A percentile compares a stretch with the other conserved stretches of the same genome.
Conservation (phyloP, 2,329 filamentous ascomycete species). For the Dactylonectria macrodidyma region DNA sequence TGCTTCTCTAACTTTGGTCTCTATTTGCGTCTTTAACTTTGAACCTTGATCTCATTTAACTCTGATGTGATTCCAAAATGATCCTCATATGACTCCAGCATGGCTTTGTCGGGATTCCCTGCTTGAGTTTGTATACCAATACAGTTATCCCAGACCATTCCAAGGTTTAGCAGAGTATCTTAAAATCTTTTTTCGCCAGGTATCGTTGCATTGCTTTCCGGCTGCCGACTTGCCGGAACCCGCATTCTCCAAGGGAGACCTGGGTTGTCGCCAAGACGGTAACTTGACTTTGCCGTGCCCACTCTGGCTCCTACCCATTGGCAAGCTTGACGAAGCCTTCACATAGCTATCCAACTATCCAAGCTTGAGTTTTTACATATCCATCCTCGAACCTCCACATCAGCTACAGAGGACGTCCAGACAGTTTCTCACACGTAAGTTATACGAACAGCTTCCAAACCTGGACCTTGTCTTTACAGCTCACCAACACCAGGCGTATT, state of each 20-base stretch:
- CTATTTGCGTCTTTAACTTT: too few relatives aligned
- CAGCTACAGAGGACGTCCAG: neutral
- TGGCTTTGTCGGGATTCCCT: too few relatives aligned
- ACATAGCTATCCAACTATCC: too few relatives aligned
- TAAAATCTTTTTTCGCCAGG: neutral
- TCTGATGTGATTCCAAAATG: too few relatives aligned
- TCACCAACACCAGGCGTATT: neutral
- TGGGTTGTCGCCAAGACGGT: neutral
- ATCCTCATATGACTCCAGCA: too few relatives aligned
- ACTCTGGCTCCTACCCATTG: neutral
- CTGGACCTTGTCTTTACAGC: neutral
- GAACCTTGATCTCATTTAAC: too few relatives aligned
- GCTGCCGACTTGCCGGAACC: neutral
- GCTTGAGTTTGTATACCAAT: too few relatives aligned
- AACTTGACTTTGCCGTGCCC: neutral
- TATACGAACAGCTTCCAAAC: neutral
- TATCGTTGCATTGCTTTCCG: neutral
- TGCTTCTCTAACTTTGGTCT: neutral
- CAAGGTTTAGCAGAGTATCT: too few relatives aligned
- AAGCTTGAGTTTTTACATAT: too few relatives aligned
- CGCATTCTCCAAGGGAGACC: neutral
- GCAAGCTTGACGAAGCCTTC: neutral
- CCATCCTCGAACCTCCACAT: neutral
- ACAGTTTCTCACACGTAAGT: neutral
- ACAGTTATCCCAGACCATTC: too few relatives aligned